Base-by-base conservation (phyloP, 225 moss, liverwort and hornwort genomes). In the Rhytidiadelphus loreus region DNA sequence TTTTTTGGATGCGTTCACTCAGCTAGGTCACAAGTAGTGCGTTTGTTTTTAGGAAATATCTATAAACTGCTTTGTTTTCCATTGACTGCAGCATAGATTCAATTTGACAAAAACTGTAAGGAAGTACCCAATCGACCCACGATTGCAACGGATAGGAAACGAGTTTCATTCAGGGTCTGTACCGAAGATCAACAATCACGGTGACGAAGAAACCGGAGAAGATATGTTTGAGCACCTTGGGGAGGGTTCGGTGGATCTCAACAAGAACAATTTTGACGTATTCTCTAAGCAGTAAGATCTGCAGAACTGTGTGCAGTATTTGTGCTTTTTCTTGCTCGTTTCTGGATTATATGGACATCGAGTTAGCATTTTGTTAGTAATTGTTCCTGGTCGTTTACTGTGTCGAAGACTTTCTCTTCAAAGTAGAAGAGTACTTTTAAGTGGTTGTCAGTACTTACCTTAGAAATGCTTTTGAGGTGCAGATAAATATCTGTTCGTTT, bases 91-190 rank as follows among this genome's bases (percentile, higher is more conserved):
- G 96, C 94, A 94, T 93, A 95, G 96, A 79, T 95, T 94, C 88
- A 96, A 96, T 85, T 89, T 96, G 84, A 96, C 96, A 68, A 95
- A 92, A 84, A 96, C 96, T 33, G 92, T 96, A n/a, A 93, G 92
- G 89, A 96, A 96, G 90, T 95, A 85, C 58, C 94, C 96, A 41
- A 95, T 96, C 86, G 95, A 96, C 88, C 91, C 94, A 50, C 90
- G 89, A 63, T 90, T 96, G 72, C 95, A 92, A 92, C 91, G 90
- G 75, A 92, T 95, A 90, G 96, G 96, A 70, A 82, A 89, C 56
- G 96, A 95, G 83, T 91, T 93, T 87, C 95, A 95, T 83, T 65
- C 93, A 39, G 96, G 95, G 61, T 84, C 92, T 70, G 89, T 96
- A 57, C 96, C 95, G 80, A 91, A 90, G 71, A 88, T 92, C n/a